Percentiles rank a stretch among this genome's conserved stretches.
Conservation (phyloP, 2,329 filamentous ascomycete species). For the Decorospora gaudefroyi region DNA sequence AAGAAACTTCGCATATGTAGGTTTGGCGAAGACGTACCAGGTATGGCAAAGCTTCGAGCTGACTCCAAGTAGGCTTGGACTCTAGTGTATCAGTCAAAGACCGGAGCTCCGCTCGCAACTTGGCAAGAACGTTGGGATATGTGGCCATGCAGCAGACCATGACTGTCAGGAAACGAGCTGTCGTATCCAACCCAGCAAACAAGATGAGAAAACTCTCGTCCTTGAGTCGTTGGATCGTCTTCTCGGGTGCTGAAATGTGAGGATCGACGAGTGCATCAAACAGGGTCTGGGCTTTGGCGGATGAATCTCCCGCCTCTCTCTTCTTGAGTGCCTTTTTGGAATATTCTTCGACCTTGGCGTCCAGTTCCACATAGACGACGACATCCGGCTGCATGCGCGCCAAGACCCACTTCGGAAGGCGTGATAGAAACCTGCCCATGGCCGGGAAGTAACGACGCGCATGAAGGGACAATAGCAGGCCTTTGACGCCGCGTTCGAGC, state of each 20-base stretch:
- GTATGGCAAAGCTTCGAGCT: constrained; percentile 18
- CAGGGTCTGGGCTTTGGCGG: constrained; percentile 2
- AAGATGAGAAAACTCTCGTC: constrained; percentile 41
- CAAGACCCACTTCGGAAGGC: neutral
- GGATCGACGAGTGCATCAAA: constrained; percentile 13
- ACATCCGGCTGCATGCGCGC: neutral
- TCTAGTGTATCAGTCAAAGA: neutral
- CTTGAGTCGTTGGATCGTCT: constrained; percentile 33
- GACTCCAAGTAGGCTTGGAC: constrained; percentile 1
- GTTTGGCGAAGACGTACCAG: constrained; percentile 7
- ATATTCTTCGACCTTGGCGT: neutral
- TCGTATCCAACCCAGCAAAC: constrained; percentile 43
- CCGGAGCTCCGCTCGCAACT: constrained; percentile 1
- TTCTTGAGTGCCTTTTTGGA: constrained; percentile 1
- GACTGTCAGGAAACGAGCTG: constrained; percentile 26
- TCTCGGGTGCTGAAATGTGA: constrained; percentile 25
- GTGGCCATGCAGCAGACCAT: constrained; percentile 11
- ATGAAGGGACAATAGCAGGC: neutral
- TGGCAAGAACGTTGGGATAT: constrained; percentile 10
- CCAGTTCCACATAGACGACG: neutral
- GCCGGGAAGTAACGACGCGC: constrained; percentile 4
- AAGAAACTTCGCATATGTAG: neutral
- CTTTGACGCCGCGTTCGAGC: constrained; percentile 1
- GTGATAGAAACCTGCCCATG: neutral
- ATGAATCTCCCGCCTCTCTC: neutral